phyloP scores from a whole-genome alignment of 2,329 filamentous ascomycete species.

The Daldinia sp. region DNA sequence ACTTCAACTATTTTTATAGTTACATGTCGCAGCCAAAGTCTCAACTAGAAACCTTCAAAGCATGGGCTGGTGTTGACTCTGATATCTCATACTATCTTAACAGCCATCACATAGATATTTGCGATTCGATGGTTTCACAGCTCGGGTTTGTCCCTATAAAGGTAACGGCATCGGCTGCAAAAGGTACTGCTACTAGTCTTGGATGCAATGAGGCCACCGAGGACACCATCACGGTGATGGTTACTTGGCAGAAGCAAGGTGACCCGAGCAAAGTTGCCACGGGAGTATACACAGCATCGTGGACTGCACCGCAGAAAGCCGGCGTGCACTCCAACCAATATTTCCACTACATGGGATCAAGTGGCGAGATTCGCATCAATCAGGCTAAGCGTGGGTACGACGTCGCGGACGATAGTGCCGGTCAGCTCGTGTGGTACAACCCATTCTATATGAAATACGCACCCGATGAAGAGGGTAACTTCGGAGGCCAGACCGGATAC shows the following conservation, averaged over 20 bases:
- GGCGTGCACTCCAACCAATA: conserved; percentile 98
- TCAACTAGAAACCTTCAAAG: conserved; percentile 93
- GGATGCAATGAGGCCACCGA: conserved; percentile 86
- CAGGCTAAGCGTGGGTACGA: conserved; percentile 96
- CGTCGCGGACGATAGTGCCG: conserved; percentile 82
- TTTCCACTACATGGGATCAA: conserved; percentile 90
- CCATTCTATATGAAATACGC: conserved; percentile 97
- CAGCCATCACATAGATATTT: conserved; percentile 92
- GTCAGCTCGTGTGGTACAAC: conserved; percentile 86
- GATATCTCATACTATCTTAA: conserved; percentile 98
- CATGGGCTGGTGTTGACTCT: conserved; percentile 90
- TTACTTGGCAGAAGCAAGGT: conserved; percentile 84
- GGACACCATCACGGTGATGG: conserved; percentile 91
- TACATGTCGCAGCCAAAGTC: conserved; percentile 96
- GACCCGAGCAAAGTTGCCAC: conserved; percentile 80
- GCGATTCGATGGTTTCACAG: conserved; percentile 86
- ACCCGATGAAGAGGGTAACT: conserved; percentile 94
- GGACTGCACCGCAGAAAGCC: conserved; percentile 92
- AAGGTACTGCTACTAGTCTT: conserved; percentile 80
- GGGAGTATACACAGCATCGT: conserved; percentile 91
- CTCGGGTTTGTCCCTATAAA: conserved; percentile 79
- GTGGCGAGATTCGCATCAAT: conserved; percentile 89
- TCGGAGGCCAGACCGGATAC: conserved; percentile 90
- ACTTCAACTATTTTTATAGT: conserved; percentile 98
- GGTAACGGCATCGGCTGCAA: conserved; percentile 82